Base-by-base conservation (phyloP, 2,329 filamentous ascomycete species). In the Ophiostoma montium region DNA sequence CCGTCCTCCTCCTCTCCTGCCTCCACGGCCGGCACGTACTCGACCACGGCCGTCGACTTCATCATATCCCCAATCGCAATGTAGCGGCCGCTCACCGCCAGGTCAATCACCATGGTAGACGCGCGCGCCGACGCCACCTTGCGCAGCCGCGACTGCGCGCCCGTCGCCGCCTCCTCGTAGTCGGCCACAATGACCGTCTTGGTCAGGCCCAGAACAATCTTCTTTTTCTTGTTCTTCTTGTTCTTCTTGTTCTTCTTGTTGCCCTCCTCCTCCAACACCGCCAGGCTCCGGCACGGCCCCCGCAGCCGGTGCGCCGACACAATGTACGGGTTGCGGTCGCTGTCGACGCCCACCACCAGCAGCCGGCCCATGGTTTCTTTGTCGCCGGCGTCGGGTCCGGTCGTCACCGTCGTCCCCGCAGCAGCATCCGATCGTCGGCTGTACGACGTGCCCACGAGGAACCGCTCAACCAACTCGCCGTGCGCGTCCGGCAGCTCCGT, bases 1-100 rank as follows among this genome's bases (percentile, higher is more conserved):
- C 8, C 23, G 23, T 27, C 23, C 23, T 27, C 23, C 4, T 27
- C 23, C 4, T 27, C 23, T 27, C 23, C 23, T 27, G 48, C 48
- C 8, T 36, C 38, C n/a, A 43, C 21, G 9, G 71, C 74, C 3
- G 73, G 72, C 0, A 72, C 69, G 60, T 83, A 92, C 60, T 92
- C 73, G 9, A 95, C 70, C 6, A 96, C 68, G 1, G 84, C 81
- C 21, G 94, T 71, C 1, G 86, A 94, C 66, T 96, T 95, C 85
- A 95, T 95, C 42, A 98, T 68, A 60, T 98, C 92, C 0, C 83
- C 85, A 10, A 96, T 80, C 0, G 85, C 86, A 54, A 98, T 89
- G 21, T 77, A 71, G 56, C 82, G 80, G 1, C 76, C 84, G 1
- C 78, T 76, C 13, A 95, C 75, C 10, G 82, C 79, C 7, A 96